A percentile compares a stretch with the other conserved stretches of the same genome.
phyloP scores from a whole-genome alignment of 2,329 filamentous ascomycete species.

The Niveomyces coronatus region DNA sequence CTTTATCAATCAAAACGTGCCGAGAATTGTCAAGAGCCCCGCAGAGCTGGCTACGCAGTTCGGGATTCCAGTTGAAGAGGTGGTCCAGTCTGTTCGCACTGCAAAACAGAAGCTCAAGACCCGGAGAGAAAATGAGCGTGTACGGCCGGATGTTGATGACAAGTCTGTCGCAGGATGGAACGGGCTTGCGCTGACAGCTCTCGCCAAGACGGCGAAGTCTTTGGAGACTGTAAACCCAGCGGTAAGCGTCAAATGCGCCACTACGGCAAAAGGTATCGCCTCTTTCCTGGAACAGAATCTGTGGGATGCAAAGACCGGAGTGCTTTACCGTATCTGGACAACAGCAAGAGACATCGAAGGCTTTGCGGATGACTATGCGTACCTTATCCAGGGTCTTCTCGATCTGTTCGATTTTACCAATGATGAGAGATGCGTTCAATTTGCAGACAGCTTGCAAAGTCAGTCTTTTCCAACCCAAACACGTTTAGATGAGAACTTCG shows the following conservation, averaged over 20 bases:
- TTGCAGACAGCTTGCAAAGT: slow-evolving; percentile 74
- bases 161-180: slow-evolving; percentile 87
- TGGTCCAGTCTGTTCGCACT: slow-evolving; percentile 54
- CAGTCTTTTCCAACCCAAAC: slow-evolving; percentile 22
- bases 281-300: slow-evolving; percentile 63
- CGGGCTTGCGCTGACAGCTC: slow-evolving; percentile 71
- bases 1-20: slow-evolving; percentile 86
- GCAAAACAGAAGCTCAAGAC: slow-evolving; percentile 59
- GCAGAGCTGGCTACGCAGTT: slow-evolving; percentile 66
- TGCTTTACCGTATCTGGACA: slow-evolving; percentile 66
- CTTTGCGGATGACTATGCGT: slow-evolving; percentile 94
- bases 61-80: slow-evolving; percentile 57
- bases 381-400: slow-evolving; percentile 70
- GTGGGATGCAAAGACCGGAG: slow-evolving; percentile 53
- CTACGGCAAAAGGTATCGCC: slow-evolving; percentile 57
- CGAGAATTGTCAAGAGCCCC: slow-evolving; percentile 59
- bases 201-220: slow-evolving; percentile 65
- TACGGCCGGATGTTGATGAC: slow-evolving; percentile 69
- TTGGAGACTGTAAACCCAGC: slow-evolving; percentile 50
- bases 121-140: slow-evolving; percentile 64
- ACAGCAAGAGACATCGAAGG: slow-evolving; percentile 52
- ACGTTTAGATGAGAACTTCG: too few relatives aligned
- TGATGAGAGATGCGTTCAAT: slow-evolving; percentile 63
- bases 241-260: slow-evolving; percentile 50
- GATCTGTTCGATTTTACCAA: slow-evolving; percentile 77